Evolutionary conservation across 345 rosid genomes (phyloP).

Genomic region (Euphorbia lathyris): DNA sequence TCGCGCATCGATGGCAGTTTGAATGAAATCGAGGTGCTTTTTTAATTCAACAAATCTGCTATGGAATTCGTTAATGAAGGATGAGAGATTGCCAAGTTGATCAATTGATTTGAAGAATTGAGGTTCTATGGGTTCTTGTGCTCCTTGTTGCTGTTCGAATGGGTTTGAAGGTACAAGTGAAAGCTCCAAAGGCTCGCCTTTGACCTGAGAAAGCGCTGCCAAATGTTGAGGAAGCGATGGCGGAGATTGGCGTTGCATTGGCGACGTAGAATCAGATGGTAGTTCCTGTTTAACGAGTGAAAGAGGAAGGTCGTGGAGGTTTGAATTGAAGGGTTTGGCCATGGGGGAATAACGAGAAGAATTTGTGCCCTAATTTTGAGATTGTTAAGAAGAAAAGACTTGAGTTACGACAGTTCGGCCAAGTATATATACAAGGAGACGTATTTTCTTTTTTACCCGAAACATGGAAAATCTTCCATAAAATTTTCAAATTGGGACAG

Average conservation of each 20-base stretch:
- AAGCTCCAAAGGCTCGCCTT: constrained; percentile 17
- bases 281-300: constrained; percentile 5
- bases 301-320: not conserved
- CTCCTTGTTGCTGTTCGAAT: constrained; percentile 4
- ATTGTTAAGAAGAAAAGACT: no score
- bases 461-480: no score
- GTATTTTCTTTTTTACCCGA: no score
- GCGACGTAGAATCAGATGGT: not conserved
- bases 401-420: not conserved
- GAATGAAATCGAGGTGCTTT: constrained; percentile 48
- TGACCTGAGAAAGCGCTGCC: not conserved
- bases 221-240: not conserved
- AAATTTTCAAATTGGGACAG: no score
- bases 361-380: constrained; percentile 11
- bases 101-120: constrained; percentile 39
- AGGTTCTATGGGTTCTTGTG: constrained; percentile 4
- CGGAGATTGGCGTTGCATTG: not conserved
- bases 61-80: constrained; percentile 41
- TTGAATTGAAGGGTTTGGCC: not conserved
- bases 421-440: no score
- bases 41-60: constrained; percentile 46
- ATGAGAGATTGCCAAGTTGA: constrained; percentile 34
- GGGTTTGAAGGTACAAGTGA: not conserved
- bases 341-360: not conserved
- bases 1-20: constrained; percentile 37